These are phyloP conservation scores for Vitis labrusca DNA, from an alignment of 164 flowering plant genomes.

Conservation along the genomic window DNA sequence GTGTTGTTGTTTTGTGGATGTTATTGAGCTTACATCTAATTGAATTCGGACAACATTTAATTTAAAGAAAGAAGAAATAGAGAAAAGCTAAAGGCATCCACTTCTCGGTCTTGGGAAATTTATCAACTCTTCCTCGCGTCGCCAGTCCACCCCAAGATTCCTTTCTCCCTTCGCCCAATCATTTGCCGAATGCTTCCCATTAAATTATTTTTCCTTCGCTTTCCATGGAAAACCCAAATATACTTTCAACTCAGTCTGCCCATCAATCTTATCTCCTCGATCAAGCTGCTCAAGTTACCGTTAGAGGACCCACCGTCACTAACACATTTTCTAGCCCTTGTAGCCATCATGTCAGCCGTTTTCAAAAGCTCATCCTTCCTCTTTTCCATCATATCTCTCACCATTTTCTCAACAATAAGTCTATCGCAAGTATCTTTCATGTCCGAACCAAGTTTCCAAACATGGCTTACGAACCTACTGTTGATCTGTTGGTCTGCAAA, in stretches of 20 bases:
- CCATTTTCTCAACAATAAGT: constrained; percentile 23
- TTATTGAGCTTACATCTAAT: too few species aligned
- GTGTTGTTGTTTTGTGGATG: too few species aligned
- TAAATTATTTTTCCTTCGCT: too few species aligned
- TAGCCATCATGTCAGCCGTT: constrained; percentile 14
- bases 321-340: constrained; percentile 15
- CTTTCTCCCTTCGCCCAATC: too few species aligned
- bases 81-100: too few species aligned
- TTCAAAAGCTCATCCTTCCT: constrained; percentile 17
- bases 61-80: too few species aligned
- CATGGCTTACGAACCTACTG: constrained; percentile 35
- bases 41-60: too few species aligned
- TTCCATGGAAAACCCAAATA: background rate
- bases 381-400: constrained; percentile 32
- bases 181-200: too few species aligned
- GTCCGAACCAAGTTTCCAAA: constrained; percentile 43
- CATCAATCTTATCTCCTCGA: constrained; percentile 20
- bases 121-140: too few species aligned
- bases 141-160: too few species aligned
- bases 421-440: constrained; percentile 36
- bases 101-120: too few species aligned
- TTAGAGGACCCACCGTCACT: constrained; percentile 33
- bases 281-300: constrained; percentile 17
- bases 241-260: too few species aligned
- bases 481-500: constrained; percentile 40